Percentiles rank a stretch among this genome's conserved stretches.
Conservation (phyloP, 2,329 filamentous ascomycete species). For the Alternaria arbusti region DNA sequence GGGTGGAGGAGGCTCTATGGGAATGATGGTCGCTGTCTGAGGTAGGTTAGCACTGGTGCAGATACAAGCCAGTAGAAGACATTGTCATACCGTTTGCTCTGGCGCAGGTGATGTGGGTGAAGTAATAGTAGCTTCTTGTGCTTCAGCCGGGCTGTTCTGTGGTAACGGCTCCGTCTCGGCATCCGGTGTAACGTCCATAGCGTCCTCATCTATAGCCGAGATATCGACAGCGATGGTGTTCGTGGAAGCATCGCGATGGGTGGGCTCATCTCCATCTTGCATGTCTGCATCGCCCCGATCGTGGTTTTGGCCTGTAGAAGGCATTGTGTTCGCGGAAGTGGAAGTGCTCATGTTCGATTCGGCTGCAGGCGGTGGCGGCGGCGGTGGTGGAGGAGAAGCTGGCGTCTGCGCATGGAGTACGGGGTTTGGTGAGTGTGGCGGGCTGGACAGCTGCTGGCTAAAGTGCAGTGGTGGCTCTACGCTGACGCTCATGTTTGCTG, state of each 20-base stretch:
- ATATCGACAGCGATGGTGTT: constrained; percentile 36
- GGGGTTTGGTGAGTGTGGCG: constrained; percentile 39
- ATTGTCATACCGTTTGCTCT: constrained; percentile 22
- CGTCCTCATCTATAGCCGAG: constrained; percentile 43
- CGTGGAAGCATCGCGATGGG: constrained; percentile 13
- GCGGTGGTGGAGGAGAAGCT: constrained; percentile 19
- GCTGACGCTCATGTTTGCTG: constrained; percentile 49
- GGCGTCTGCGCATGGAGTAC: constrained; percentile 34
- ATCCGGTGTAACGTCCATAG: constrained; percentile 50
- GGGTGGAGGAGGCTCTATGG: constrained; percentile 31
- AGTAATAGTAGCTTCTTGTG: constrained; percentile 13
- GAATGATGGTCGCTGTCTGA: constrained; percentile 19
- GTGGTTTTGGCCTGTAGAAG: constrained; percentile 43
- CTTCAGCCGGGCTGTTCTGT: constrained; percentile 29
- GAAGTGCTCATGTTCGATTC: constrained; percentile 47
- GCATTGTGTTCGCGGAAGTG: constrained; percentile 38
- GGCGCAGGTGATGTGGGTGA: constrained; percentile 24
- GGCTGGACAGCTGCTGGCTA: constrained; percentile 41
- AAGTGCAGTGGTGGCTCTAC: constrained; percentile 49
- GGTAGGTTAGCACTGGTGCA: not conserved
- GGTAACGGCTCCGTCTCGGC: constrained; percentile 29
- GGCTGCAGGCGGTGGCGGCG: constrained; percentile 29
- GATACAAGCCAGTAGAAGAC: not conserved
- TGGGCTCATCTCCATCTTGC: constrained; percentile 33
- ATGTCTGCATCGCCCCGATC: constrained; percentile 47